Evolutionary conservation across 2,329 filamentous ascomycete genomes (phyloP), one percentile per base, ranked within the genome.

Genomic region (Tolypocladium sp.): DNA sequence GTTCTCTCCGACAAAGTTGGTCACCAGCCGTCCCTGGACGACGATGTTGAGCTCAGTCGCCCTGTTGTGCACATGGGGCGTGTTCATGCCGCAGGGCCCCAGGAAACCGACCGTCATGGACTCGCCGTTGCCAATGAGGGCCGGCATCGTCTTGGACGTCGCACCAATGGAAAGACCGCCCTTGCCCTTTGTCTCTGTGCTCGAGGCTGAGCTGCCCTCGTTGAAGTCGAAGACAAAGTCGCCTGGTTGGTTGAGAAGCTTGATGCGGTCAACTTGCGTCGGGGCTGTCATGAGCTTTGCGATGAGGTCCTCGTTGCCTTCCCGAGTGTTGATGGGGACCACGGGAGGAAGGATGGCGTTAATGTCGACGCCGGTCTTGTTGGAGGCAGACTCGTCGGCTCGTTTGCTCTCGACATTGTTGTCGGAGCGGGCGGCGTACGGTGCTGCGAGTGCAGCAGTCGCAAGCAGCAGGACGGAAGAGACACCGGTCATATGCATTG

Each of bases 61-160:
- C 46, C 79, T 76, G 56, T 75, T 76, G 66, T 81, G 79, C 1
- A 76, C 72, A 66, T 81, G 79, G 4, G 76, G 75, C 5, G 77
- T 81, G 69, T 80, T 80, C 68, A 82, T 77, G 59, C 77, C 79
- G 67, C 79, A 82, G 35, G 73, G 73, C 22, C 74, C 75, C 57
- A 82, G 69, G 69, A 79, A 80, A 52, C 77, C 80, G 22, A 82
- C 69, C 2, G 77, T 77, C 72, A 79, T 79, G 60, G 73, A 72
- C 22, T 74, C 72, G 33, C 75, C 76, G 35, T 76, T 79, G 60
- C 77, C 76, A 58, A 80, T 74, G 22, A 82, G 73, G n/a, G 78
- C 77, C 0, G 79, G 79, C 69, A 81, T 80, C 33, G 76, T 78
- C 62, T 75, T 73, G 57, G 78, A 69, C 56, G 77, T 76, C 42